These are phyloP conservation scores for Naganishia randhawae DNA, from an alignment of 768 basidiomycete species.

Conservation along the genomic window DNA sequence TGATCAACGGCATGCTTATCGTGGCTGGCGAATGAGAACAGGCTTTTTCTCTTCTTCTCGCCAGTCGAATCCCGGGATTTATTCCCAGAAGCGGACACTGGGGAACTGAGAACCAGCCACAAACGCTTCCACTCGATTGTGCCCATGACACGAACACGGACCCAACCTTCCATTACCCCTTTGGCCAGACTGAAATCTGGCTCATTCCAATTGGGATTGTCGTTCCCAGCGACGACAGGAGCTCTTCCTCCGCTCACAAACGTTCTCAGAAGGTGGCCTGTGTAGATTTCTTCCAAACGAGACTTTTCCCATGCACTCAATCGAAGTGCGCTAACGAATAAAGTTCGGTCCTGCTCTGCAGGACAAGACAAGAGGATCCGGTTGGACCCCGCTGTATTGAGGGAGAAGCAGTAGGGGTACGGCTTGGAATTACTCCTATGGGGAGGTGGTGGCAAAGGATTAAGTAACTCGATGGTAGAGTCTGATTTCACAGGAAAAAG, in stretches of 20 bases:
- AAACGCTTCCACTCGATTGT: constrained; percentile 93
- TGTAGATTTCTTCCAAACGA: constrained; percentile 93
- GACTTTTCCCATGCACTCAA: constrained; percentile 92
- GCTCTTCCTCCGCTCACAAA: constrained; percentile 55
- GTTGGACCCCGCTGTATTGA: constrained; percentile 92
- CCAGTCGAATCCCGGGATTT: constrained; percentile 44
- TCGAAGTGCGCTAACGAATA: constrained; percentile 89
- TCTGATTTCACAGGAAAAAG: constrained; percentile 17
- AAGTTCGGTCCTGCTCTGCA: constrained; percentile 62
- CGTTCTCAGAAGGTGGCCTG: constrained; percentile 83
- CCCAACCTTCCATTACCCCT: constrained; percentile 85
- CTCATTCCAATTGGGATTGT: constrained; percentile 52
- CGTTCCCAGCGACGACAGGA: constrained; percentile 36
- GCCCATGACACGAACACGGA: constrained; percentile 85
- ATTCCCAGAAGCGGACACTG: constrained; percentile 21
- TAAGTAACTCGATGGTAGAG: constrained; percentile 48
- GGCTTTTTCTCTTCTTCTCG: constrained; percentile 59
- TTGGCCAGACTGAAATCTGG: constrained; percentile 64
- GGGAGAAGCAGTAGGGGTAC: constrained; percentile 66
- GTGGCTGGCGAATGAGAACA: constrained; percentile 43
- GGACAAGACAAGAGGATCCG: constrained; percentile 83
- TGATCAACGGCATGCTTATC: constrained; percentile 33
- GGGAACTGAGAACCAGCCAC: constrained; percentile 65
- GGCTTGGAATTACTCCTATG: constrained; percentile 47
- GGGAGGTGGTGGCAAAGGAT: constrained; percentile 49